phyloP scores from a whole-genome alignment of 1,284 basidiomycete genomes.

The Butyriboletus appendiculatus region DNA sequence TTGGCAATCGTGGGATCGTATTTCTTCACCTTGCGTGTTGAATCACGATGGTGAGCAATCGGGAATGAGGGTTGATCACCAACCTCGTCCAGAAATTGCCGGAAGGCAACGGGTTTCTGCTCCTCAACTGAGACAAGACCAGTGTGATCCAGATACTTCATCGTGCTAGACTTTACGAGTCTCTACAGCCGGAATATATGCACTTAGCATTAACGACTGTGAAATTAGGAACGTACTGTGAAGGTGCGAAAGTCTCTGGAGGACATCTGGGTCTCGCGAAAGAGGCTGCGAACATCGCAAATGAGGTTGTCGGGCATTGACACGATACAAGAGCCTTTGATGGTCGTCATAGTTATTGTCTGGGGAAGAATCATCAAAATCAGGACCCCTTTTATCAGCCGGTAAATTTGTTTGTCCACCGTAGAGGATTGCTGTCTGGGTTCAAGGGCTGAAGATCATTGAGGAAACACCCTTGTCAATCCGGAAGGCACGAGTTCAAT shows the following conservation, averaged over 20 bases:
- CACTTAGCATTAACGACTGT: not conserved
- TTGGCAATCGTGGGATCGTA: constrained; percentile 8
- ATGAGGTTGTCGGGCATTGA: constrained; percentile 13
- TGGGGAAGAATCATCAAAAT: not conserved
- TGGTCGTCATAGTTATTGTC: constrained; percentile 1
- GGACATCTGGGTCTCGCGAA: not conserved
- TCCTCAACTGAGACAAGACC: constrained; percentile 6
- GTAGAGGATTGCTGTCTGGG: constrained; percentile 5
- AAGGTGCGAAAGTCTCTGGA: not conserved
- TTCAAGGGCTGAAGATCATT: not conserved
- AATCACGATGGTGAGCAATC: not conserved
- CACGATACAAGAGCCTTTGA: not conserved
- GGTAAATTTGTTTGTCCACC: constrained; percentile 8
- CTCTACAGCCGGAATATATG: not conserved
- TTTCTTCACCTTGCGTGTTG: constrained; percentile 12
- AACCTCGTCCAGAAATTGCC: constrained; percentile 19
- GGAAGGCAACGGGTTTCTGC: constrained; percentile 9
- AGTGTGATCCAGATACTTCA: not conserved
- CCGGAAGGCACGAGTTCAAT: constrained; percentile 12
- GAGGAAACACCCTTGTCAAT: constrained; percentile 2
- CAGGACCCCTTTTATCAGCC: constrained; percentile 2
- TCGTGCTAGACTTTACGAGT: not conserved
- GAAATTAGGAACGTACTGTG: constrained; percentile 9
- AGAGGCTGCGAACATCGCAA: not conserved
- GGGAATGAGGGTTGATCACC: not conserved